Evolutionary conservation across 352 stramenopile genomes (phyloP).

Genomic region (Globisporangium uncinulatum): DNA sequence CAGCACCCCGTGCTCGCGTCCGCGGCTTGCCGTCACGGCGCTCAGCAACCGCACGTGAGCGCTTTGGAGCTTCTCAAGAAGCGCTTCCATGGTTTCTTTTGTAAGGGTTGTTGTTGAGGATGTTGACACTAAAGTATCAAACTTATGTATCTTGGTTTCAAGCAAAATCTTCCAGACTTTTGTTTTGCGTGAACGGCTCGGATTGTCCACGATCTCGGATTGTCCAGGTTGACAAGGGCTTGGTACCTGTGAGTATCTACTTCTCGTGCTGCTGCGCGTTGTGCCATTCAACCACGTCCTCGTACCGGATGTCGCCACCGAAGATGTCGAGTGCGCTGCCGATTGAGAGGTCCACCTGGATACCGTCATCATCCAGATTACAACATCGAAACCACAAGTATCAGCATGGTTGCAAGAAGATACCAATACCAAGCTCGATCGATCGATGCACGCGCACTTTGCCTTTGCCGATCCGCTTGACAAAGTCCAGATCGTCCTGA

Average conservation of each 20-base stretch:
- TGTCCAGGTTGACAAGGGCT: too few relatives aligned
- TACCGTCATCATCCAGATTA: too few relatives aligned
- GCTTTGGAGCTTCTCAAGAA: slow-evolving; percentile 34
- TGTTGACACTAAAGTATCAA: not conserved
- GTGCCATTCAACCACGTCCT: slow-evolving; percentile 92
- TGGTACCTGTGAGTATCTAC: not conserved
- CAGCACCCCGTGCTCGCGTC: slow-evolving; percentile 20
- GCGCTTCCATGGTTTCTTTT: slow-evolving; percentile 38
- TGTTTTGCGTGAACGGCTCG: too few relatives aligned
- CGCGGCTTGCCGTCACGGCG: slow-evolving; percentile 17
- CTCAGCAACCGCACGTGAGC: slow-evolving; percentile 37
- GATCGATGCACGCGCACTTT: slow-evolving; percentile 35
- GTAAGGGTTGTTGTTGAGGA: not conserved
- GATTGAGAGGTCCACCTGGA: slow-evolving; percentile 95
- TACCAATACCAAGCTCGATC: too few relatives aligned
- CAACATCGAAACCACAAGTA: too few relatives aligned
- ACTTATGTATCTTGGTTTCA: not conserved
- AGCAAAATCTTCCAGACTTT: not conserved
- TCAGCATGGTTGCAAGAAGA: too few relatives aligned
- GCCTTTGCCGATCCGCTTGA: slow-evolving; percentile 89
- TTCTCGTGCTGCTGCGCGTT: slow-evolving; percentile 9
- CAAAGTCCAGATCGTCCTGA: slow-evolving; percentile 91
- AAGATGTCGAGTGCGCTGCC: slow-evolving; percentile 98
- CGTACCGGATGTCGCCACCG: slow-evolving; percentile 91
- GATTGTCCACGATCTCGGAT: too few relatives aligned